A percentile compares a stretch with the other conserved stretches of the same genome.
These are phyloP conservation scores for Ascochyta pisi DNA, from an alignment of 2,329 filamentous ascomycete genomes.

Conservation along the genomic window DNA sequence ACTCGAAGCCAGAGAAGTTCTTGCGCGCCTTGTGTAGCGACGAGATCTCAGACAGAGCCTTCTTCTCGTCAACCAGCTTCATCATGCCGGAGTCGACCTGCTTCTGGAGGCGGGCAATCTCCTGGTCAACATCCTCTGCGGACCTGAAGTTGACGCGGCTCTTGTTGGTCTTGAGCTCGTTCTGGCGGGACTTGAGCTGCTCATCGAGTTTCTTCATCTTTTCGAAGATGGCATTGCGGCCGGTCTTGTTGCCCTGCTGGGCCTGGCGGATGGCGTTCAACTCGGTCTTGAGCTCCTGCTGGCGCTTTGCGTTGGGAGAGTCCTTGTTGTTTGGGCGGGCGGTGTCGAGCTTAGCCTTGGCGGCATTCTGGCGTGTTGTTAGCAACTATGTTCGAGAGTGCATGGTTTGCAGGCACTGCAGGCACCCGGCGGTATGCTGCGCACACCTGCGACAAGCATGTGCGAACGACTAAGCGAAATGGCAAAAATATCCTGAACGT, in stretches of 20 bases:
- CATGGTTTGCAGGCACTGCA: conserved; percentile 14
- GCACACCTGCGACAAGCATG: conserved; percentile 5
- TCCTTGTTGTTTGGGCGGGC: conserved; percentile 83
- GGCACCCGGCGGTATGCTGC: conserved; percentile 20
- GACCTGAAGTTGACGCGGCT: conserved; percentile 85
- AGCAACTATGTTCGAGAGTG: conserved; percentile 9
- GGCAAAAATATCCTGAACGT: conserved; percentile 39
- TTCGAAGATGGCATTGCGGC: conserved; percentile 78
- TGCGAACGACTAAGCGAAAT: conserved; percentile 8
- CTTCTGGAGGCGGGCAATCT: conserved; percentile 81
- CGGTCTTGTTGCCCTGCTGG: conserved; percentile 86
- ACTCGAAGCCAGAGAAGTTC: conserved; percentile 85
- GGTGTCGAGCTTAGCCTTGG: conserved; percentile 87
- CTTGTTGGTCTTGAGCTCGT: conserved; percentile 85
- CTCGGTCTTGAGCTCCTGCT: conserved; percentile 83
- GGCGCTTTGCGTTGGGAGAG: conserved; percentile 79
- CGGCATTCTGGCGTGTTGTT: conserved; percentile 68
- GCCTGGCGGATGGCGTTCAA: conserved; percentile 83
- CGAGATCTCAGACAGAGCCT: conserved; percentile 83
- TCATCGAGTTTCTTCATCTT: conserved; percentile 93
- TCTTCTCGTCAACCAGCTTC: conserved; percentile 97
- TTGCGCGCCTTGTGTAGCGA: conserved; percentile 88
- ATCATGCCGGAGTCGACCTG: conserved; percentile 88
- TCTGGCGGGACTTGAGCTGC: conserved; percentile 82
- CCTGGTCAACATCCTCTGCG: conserved; percentile 82